Evolutionary conservation across 2,329 filamentous ascomycete genomes (phyloP).

Genomic region (Waltergamsia citrina): DNA sequence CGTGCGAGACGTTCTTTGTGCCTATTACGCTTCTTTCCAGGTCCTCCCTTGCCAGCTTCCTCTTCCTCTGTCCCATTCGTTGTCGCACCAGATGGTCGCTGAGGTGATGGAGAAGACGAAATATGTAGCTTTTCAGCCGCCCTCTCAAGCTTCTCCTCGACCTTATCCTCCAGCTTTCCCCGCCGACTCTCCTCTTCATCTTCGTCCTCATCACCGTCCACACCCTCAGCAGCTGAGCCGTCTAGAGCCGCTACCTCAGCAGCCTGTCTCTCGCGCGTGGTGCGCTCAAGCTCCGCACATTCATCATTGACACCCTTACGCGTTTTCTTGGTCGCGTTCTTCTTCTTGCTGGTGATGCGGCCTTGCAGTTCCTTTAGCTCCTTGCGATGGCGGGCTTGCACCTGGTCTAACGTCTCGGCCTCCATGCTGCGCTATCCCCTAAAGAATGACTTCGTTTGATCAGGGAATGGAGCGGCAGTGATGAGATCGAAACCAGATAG

Average conservation of each 20-base stretch:
- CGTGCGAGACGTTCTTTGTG: constrained; percentile 87
- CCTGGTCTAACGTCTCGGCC: constrained; percentile 57
- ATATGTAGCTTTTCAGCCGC: constrained; percentile 13
- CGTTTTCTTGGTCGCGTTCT: constrained; percentile 85
- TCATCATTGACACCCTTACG: constrained; percentile 67
- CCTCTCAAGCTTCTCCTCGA: constrained; percentile 10
- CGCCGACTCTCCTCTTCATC: constrained; percentile 5
- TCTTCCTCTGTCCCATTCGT: constrained; percentile 6
- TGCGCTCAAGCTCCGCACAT: constrained; percentile 60
- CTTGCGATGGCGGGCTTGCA: constrained; percentile 74
- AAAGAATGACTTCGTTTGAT: too few relatives aligned
- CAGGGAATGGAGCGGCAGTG: too few relatives aligned
- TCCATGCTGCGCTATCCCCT: too few relatives aligned
- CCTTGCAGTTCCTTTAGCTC: constrained; percentile 81
- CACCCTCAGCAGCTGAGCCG: constrained; percentile 13
- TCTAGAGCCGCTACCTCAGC: constrained; percentile 42
- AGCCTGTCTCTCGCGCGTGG: constrained; percentile 57
- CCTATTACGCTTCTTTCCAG: constrained; percentile 70
- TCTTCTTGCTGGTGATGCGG: constrained; percentile 90
- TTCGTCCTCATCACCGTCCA: constrained; percentile 10
- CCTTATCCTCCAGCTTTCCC: constrained; percentile 8
- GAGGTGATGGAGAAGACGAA: not conserved
- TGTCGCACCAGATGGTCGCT: not conserved
- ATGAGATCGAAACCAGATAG: too few relatives aligned
- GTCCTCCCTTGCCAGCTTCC: constrained; percentile 7